These are phyloP conservation scores for Claviceps lovelessii DNA, from an alignment of 2,329 filamentous ascomycete genomes.

Conservation along the genomic window DNA sequence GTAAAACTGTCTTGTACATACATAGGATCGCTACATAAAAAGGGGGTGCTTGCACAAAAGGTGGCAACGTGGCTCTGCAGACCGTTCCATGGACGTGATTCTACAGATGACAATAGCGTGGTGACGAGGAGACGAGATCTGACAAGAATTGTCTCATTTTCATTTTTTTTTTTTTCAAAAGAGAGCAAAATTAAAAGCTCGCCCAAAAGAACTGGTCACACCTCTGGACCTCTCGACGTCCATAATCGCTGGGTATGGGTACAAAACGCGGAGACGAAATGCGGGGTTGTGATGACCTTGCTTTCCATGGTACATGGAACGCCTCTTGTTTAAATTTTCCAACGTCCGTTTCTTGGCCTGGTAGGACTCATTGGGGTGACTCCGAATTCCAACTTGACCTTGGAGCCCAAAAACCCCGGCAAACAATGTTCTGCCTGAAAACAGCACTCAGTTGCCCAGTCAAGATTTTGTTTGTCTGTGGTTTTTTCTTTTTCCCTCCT, in stretches of 20 bases:
- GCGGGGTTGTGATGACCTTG: background rate
- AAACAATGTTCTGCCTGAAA: background rate
- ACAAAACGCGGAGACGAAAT: background rate
- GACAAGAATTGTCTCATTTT: background rate
- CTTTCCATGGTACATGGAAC: background rate
- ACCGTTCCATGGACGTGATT: background rate
- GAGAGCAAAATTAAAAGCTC: background rate
- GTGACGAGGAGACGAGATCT: background rate
- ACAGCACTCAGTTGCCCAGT: background rate
- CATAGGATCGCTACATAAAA: background rate
- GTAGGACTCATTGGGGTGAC: background rate
- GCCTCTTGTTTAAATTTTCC: background rate
- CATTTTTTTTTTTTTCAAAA: background rate
- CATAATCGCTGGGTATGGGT: background rate
- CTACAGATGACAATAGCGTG: background rate
- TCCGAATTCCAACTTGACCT: background rate
- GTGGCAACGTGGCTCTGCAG: background rate
- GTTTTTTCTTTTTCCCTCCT: background rate
- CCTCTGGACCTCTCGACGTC: background rate
- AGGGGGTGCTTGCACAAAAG: background rate
- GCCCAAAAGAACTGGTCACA: background rate
- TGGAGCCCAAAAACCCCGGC: background rate
- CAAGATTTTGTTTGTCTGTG: too few species aligned
- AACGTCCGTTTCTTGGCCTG: background rate
- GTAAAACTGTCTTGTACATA: background rate